Base-by-base conservation (phyloP, 2,329 filamentous ascomycete species). In the Sporothrix globosa region DNA sequence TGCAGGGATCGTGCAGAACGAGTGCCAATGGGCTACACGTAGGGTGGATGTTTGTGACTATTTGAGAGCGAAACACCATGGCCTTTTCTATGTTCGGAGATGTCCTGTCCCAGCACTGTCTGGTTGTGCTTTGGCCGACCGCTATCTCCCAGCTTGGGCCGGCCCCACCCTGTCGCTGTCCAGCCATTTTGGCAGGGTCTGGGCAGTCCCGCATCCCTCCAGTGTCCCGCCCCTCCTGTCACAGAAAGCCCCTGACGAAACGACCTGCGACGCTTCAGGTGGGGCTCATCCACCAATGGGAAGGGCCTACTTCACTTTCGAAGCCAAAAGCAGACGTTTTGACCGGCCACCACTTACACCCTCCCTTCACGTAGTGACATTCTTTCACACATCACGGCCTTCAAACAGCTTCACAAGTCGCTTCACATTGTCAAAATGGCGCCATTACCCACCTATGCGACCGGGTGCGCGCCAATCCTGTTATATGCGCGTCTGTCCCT, bases 201-300 rank as follows among this genome's bases (percentile, higher is more conserved):
- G 41, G 41, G 34, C n/a, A 34, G 56, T n/a, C 39, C 34, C 56
- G 56, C 34, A 10, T 48, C 17, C 46, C 48, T 24, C 17, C n/a
- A n/a, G 21, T 54, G n/a, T 63, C 56, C 67, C 67, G 41, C 44
- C 63, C 61, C 67, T 41, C 24, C 50, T 79, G 77, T 80, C 75
- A 74, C 74, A 78, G 77, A 77, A 75, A 70, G 73, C 77, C 78
- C 78, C 77, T 77, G 79, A 76, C 79, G 79, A 81, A 81, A 81
- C 79, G 75, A 70, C 68, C 77, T 80, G 79, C 75, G 76, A 80
- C 79, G 68, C 70, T 71, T 69, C 69, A 71, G 70, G 71, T 67
- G 71, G 67, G 72, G 30, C 56, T 44, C 39, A 48, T 14, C 52
- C 67, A 30, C 73, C 70, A 74, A 73, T 74, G 19, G 27, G 70